These are phyloP conservation scores for Hericium alpestre DNA, from an alignment of 768 basidiomycete species.

Conservation along the genomic window DNA sequence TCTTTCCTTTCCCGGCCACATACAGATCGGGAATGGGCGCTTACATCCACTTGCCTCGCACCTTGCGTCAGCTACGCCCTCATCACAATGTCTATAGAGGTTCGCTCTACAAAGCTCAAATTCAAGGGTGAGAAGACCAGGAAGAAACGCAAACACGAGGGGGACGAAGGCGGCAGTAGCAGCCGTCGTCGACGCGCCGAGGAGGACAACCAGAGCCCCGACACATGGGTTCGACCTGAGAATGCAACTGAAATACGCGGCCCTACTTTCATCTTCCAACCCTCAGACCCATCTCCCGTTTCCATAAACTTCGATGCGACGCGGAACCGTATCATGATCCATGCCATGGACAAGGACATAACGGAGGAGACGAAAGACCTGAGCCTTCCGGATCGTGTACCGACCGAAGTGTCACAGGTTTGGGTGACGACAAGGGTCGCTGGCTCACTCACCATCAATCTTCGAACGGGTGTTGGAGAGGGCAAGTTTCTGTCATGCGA, in stretches of 20 bases:
- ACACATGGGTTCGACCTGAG: slow-evolving; percentile 74
- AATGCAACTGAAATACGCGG: slow-evolving; percentile 67
- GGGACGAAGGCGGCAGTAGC: slow-evolving; percentile 33
- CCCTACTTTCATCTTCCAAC: slow-evolving; percentile 79
- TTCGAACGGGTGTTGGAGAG: slow-evolving; percentile 78
- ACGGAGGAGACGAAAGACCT: slow-evolving; percentile 34
- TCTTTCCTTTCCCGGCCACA: background rate
- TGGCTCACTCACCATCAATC: slow-evolving; percentile 73
- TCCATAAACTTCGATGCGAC: slow-evolving; percentile 73
- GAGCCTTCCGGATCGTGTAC: slow-evolving; percentile 52
- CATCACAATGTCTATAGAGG: slow-evolving; percentile 26
- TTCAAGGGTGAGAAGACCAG: slow-evolving; percentile 83
- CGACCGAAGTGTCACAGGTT: slow-evolving; percentile 78
- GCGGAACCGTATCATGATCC: slow-evolving; percentile 58
- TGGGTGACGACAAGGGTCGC: slow-evolving; percentile 87
- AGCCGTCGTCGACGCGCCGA: slow-evolving; percentile 37
- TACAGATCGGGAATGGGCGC: background rate
- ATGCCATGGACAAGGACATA: slow-evolving; percentile 51
- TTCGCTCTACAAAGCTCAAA: slow-evolving; percentile 66
- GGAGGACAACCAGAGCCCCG: slow-evolving; percentile 55
- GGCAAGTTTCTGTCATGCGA: slow-evolving; percentile 89
- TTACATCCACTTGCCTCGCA: slow-evolving; percentile 11
- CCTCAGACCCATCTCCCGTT: slow-evolving; percentile 69
- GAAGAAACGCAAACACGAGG: slow-evolving; percentile 71
- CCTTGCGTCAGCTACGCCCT: slow-evolving; percentile 24